Evolutionary conservation across 805 yeast species (phyloP).

Genomic region (Blastobotrys americana): DNA sequence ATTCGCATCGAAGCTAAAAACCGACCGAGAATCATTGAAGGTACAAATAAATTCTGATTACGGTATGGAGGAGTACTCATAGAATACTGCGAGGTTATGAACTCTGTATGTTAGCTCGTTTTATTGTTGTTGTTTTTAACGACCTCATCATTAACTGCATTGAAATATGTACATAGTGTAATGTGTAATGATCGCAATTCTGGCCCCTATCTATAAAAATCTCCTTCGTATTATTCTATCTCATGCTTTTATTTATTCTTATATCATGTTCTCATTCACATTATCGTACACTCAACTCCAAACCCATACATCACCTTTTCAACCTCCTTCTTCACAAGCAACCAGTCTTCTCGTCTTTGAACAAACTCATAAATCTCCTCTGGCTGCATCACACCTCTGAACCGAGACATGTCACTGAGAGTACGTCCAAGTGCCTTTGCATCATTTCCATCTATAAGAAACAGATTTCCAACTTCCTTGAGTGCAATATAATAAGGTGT

Average conservation of each 20-base stretch:
- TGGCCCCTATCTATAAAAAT: no score
- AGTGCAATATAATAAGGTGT: constrained; percentile 71
- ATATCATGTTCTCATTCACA: no score
- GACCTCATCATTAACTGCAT: no score
- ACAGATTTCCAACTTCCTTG: constrained; percentile 79
- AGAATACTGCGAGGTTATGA: no score
- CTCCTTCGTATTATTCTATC: no score
- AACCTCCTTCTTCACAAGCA: constrained; percentile 62
- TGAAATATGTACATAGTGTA: no score
- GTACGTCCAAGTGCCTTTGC: constrained; percentile 79
- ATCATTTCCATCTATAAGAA: constrained; percentile 61
- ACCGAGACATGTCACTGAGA: constrained; percentile 74
- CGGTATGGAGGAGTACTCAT: no score
- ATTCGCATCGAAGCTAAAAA: background rate
- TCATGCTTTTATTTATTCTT: no score
- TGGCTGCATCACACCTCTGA: constrained; percentile 81
- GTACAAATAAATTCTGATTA: no score
- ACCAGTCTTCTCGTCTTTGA: constrained; percentile 84
- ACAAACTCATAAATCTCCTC: constrained; percentile 94
- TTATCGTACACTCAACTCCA: constrained; percentile 64
- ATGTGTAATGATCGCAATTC: no score
- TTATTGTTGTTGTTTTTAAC: no score
- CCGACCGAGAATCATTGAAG: background rate
- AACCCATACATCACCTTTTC: constrained; percentile 95
- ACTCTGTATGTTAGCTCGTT: no score